Conservation (phyloP, 2,329 filamentous ascomycete genomes). For the Colletotrichum lupini region DNA sequence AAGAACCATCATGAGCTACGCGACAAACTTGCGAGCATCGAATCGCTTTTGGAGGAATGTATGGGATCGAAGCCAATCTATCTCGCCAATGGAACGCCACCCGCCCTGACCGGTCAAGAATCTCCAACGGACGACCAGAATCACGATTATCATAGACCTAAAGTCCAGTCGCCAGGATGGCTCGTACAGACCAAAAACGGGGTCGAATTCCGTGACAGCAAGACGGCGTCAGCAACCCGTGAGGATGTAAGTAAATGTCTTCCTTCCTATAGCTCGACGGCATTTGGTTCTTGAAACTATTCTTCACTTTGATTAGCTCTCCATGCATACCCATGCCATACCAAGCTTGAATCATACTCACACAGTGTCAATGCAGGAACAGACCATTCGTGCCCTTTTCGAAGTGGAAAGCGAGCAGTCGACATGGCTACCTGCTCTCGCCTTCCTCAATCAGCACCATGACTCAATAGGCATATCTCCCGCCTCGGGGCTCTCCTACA, state of each 20-base stretch:
- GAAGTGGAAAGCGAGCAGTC: slow-evolving; percentile 60
- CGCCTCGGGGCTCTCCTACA: slow-evolving; percentile 43
- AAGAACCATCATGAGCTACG: slow-evolving; percentile 18
- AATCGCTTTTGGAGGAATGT: background rate
- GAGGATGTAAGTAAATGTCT: background rate
- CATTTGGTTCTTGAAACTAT: too few relatives aligned
- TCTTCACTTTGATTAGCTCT: too few relatives aligned
- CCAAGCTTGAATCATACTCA: too few relatives aligned
- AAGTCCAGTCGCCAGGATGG: background rate
- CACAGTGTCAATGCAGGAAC: slow-evolving; percentile 53
- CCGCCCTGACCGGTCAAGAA: too few relatives aligned
- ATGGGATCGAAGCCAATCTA: background rate
- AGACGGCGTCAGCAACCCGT: background rate
- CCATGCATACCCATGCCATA: too few relatives aligned
- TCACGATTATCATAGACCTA: background rate
- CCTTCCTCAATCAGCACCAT: slow-evolving; percentile 48
- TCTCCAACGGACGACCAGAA: too few relatives aligned
- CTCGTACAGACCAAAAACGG: background rate
- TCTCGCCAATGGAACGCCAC: too few relatives aligned
- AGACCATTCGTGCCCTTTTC: slow-evolving; percentile 68
- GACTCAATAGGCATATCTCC: background rate
- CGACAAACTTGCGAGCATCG: slow-evolving; percentile 6
- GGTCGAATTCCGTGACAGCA: slow-evolving; percentile 18
- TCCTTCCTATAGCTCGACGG: background rate
- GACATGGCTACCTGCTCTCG: slow-evolving; percentile 56